Evolutionary conservation across 1,284 basidiomycete genomes (phyloP), one percentile per base, ranked within the genome.

Genomic region (Pseudozyma sp.): DNA sequence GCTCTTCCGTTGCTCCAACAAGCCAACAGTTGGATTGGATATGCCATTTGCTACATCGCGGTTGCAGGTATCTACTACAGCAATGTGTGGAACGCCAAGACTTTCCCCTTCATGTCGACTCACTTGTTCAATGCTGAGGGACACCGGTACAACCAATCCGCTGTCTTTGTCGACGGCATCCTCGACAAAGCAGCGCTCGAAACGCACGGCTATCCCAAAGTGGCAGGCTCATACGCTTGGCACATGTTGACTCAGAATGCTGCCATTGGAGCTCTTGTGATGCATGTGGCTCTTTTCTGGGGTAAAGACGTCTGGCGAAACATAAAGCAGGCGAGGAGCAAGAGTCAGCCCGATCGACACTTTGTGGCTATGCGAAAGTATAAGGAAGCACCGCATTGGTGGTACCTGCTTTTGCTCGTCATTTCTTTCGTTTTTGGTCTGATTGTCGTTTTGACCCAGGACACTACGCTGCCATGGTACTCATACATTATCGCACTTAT

Each of bases 321-420:
- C n/a, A n/a, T n/a, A n/a, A n/a, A n/a, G n/a, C n/a, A n/a, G n/a
- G n/a, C n/a, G n/a, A n/a, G n/a, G n/a, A n/a, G n/a, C n/a, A n/a
- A n/a, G n/a, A n/a, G n/a, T n/a, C n/a, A n/a, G n/a, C n/a, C 88
- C 0, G 90, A 91, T 79, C 88, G 88, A 8, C 90, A 91, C 81
- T 90, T 73, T 52, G 34, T 40, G 18, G 73, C 68, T 21, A 85
- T 85, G 84, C 57, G 52, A 36, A 76, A 73, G 57, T 85, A 84
- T 61, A 75, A 76, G 35, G 82, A 84, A 48, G 83, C 74, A 1
- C 79, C 80, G 0, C 60, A 57, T 57, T 82, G 74, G 71, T 85
- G 81, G 81, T 85, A 84, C 53, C 38, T 83, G 25, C 40, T 76
- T 19, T 68, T 79, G 21, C 64, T 77, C 3, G 51, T 56, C 16